Base-by-base conservation (phyloP, 2,329 filamentous ascomycete genomes). In the Leptographium procerum region DNA sequence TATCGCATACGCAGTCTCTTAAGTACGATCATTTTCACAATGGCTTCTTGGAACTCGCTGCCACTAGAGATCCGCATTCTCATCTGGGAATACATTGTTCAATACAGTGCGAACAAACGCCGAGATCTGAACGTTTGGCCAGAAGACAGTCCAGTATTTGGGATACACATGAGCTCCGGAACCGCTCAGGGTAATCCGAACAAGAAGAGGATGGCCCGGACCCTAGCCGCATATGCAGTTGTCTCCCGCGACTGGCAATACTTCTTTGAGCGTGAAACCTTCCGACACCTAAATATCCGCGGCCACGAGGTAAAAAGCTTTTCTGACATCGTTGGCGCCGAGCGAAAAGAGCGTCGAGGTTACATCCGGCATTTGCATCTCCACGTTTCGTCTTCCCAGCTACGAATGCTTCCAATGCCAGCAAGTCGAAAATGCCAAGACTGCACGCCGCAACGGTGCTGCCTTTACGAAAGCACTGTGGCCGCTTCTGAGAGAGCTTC, bases 211-310 rank as follows among this genome's bases (percentile, higher is more conserved):
- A 24, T 3, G 48, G 2, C 2, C 1, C 16, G 24, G 14, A 10
- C 7, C 19, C 54, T 56, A 22, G 40, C 48, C 40, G 24, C 50
- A 51, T 59, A 43, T 40, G 55, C 58, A 14, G 31, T 31, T 16
- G 58, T 59, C 24, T 57, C 58, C 50, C 51, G 58, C 31, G 55
- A 54, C 8, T 60, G 59, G 59, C 56, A 55, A 29, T 45, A 4
- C 19, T 58, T 52, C 36, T 60, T 58, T n/a, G 59, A 60, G 43
- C 59, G 45, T n/a, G 26, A 16, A 33, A 59, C 55, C 7, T 54
- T 57, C 48, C 48, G 28, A 19, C 24, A 24, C 48, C 24, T 51
- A 16, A 13, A 29, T 8, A 24, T 51, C 24, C 13, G 29, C 19
- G 48, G 28, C 24, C 4, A 19, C 10, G 48, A 51, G 11, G 48